Evolutionary conservation across 345 rosid genomes (phyloP).

Genomic region (Rubroshorea leprosula): DNA sequence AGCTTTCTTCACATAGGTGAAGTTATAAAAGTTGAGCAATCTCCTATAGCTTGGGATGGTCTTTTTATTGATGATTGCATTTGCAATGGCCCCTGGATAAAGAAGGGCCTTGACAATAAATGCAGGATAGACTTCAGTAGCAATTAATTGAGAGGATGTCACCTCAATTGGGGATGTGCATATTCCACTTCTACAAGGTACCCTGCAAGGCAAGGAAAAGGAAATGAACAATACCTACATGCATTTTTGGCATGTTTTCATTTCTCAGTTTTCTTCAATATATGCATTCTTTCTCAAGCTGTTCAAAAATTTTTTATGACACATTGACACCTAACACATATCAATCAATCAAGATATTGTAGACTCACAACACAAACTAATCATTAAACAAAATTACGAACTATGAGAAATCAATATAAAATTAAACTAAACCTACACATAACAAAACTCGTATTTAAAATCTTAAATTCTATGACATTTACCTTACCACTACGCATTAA

Average conservation of each 20-base stretch:
- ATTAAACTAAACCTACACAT: too few relatives aligned
- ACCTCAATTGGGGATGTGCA: slow-evolving; percentile 70
- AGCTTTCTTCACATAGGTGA: slow-evolving; percentile 19
- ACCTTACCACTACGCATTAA: too few relatives aligned
- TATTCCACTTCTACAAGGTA: slow-evolving; percentile 58
- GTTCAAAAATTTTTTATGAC: too few relatives aligned
- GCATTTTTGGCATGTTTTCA: not conserved
- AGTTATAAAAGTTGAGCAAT: slow-evolving; percentile 33
- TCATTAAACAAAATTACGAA: too few relatives aligned
- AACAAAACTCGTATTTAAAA: too few relatives aligned
- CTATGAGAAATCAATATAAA: too few relatives aligned
- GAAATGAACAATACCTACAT: not conserved
- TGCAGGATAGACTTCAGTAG: slow-evolving; percentile 43
- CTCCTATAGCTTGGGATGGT: slow-evolving; percentile 33
- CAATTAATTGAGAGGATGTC: slow-evolving; percentile 52
- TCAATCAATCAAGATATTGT: too few relatives aligned
- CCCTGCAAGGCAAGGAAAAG: slow-evolving; percentile 35
- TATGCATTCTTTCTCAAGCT: too few relatives aligned
- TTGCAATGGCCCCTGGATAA: slow-evolving; percentile 66
- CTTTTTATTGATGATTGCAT: slow-evolving; percentile 27
- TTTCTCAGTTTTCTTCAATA: too few relatives aligned
- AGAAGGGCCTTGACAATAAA: slow-evolving; percentile 51
- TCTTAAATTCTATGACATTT: too few relatives aligned
- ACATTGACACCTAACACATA: too few relatives aligned
- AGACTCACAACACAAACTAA: too few relatives aligned